Percentiles rank a stretch among this genome's conserved stretches.
Evolutionary conservation across 192 early-diverging fungal species (phyloP).

Genomic region (Mortierella antarctica): DNA sequence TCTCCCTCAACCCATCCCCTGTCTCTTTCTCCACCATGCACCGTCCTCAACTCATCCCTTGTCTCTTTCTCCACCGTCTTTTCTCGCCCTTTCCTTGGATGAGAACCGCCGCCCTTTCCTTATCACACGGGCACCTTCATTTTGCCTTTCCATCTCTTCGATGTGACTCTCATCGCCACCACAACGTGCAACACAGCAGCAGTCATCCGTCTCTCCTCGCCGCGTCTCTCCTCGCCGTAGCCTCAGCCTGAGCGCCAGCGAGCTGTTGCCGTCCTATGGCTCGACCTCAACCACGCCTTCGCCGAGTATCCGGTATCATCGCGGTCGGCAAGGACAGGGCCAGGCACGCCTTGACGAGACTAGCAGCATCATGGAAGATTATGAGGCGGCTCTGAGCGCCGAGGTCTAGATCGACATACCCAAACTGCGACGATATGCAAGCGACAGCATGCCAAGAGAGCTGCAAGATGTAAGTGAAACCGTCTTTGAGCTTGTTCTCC

Average conservation of each 20-base stretch:
- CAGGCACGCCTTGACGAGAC: conserved; percentile 6
- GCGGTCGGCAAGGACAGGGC: not conserved
- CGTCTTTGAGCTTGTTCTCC: too few relatives aligned
- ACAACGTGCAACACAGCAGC: conserved; percentile 3
- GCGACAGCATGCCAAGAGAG: conserved; percentile 83
- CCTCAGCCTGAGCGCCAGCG: not conserved
- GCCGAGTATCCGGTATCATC: too few relatives aligned
- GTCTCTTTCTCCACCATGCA: not conserved
- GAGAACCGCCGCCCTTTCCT: not conserved
- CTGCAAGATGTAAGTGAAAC: conserved; percentile 68
- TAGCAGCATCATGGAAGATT: conserved; percentile 65
- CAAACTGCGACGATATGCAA: conserved; percentile 74
- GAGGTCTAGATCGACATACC: conserved; percentile 86
- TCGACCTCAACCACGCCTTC: conserved; percentile 8
- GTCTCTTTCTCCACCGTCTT: not conserved
- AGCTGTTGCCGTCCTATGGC: not conserved
- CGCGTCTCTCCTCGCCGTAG: not conserved
- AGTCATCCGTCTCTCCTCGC: not conserved
- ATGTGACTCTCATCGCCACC: conserved; percentile 21
- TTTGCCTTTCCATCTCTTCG: not conserved
- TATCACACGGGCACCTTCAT: too few relatives aligned
- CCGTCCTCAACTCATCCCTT: too few relatives aligned
- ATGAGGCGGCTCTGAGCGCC: conserved; percentile 76
- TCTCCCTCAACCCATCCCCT: too few relatives aligned
- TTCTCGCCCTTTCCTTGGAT: conserved; percentile 2